Evolutionary conservation across 2,329 filamentous ascomycete genomes (phyloP).

Genomic region (Claviceps pusilla): DNA sequence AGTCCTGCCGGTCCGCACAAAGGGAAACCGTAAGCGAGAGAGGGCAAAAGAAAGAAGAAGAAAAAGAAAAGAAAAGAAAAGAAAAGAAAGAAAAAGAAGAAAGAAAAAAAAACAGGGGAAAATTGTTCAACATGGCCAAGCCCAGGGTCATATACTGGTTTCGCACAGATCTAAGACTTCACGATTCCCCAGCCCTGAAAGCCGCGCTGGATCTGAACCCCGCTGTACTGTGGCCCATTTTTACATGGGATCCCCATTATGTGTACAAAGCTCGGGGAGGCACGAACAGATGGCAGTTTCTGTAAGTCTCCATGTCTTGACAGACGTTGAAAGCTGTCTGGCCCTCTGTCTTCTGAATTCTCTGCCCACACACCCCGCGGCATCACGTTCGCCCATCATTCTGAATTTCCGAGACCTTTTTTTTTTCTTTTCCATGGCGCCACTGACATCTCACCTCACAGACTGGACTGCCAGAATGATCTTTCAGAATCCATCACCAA

Average conservation of each 20-base stretch:
- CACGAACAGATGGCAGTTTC: slow-evolving; percentile 59
- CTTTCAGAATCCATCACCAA: slow-evolving; percentile 51
- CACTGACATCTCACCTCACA: slow-evolving; percentile 13
- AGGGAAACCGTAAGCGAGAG: not conserved
- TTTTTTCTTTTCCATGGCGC: not conserved
- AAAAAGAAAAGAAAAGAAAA: not conserved
- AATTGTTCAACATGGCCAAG: slow-evolving; percentile 14
- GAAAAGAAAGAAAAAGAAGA: not conserved
- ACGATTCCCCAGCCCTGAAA: slow-evolving; percentile 60
- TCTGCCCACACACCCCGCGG: not conserved
- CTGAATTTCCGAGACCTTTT: not conserved
- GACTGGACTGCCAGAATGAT: slow-evolving; percentile 58
- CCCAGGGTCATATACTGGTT: slow-evolving; percentile 59
- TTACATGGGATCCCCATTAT: slow-evolving; percentile 71
- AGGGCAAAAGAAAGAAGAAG: not conserved
- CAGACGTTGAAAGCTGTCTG: not conserved
- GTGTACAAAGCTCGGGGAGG: slow-evolving; percentile 58
- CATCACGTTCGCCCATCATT: not conserved
- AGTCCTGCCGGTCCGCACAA: not conserved
- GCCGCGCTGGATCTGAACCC: slow-evolving; percentile 57
- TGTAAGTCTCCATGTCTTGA: slow-evolving; percentile 25
- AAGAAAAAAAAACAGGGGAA: not conserved
- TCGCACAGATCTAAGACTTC: slow-evolving; percentile 60
- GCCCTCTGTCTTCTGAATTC: not conserved
- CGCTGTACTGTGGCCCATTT: slow-evolving; percentile 56